Evolutionary conservation across 2,329 filamentous ascomycete species (phyloP).

Genomic region (Stagonosporopsis rhizophila): DNA sequence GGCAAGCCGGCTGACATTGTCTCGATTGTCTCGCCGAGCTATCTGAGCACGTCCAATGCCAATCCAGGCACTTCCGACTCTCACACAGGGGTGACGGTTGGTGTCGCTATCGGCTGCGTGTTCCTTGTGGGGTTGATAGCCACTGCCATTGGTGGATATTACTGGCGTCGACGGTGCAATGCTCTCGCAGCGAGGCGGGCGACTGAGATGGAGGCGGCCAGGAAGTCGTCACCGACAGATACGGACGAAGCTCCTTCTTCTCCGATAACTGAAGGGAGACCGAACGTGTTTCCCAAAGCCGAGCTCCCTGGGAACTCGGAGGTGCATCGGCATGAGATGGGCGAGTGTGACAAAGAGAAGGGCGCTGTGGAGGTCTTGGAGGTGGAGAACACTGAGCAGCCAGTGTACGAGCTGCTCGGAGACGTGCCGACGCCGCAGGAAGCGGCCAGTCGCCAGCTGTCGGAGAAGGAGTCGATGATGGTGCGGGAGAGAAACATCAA

Average conservation of each 20-base stretch:
- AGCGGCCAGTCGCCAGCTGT: conserved; percentile 55
- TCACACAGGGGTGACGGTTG: conserved; percentile 51
- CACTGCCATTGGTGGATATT: conserved; percentile 43
- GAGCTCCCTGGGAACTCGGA: conserved; percentile 50
- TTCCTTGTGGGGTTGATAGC: conserved; percentile 45
- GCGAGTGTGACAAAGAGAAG: conserved; percentile 26
- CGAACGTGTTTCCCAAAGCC: conserved; percentile 54
- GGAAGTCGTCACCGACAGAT: conserved; percentile 27
- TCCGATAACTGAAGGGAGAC: conserved; percentile 29
- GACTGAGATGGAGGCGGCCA: conserved; percentile 26
- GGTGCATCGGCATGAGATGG: conserved; percentile 23
- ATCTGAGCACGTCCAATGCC: conserved; percentile 17
- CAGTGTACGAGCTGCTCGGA: conserved; percentile 60
- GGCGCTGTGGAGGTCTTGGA: conserved; percentile 33
- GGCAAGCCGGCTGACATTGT: conserved; percentile 38
- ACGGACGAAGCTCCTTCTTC: conserved; percentile 35
- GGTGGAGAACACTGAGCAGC: conserved; percentile 46
- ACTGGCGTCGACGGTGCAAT: conserved; percentile 41
- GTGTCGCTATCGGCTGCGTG: conserved; percentile 52
- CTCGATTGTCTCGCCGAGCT: conserved; percentile 43
- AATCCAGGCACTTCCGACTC: conserved; percentile 16
- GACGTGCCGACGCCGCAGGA: conserved; percentile 62
- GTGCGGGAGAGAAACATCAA: conserved; percentile 56
- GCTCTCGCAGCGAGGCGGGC: conserved; percentile 35
- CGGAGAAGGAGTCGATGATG: conserved; percentile 58